Base-by-base conservation (phyloP, 116 monocot genomes). In the Papilionanthe hybrid region DNA sequence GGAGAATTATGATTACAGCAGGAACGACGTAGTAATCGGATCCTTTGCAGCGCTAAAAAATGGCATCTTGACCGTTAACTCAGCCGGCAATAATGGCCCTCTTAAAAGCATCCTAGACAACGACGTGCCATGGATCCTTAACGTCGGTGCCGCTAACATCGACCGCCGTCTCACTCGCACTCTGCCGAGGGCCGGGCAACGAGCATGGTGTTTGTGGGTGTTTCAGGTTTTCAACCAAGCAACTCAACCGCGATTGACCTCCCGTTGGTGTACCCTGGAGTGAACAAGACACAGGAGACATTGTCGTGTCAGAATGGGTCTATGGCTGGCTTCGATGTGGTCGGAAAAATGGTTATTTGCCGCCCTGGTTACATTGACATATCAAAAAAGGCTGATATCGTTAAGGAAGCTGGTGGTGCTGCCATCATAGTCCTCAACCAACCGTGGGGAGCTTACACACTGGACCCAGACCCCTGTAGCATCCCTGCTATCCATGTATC, bases 111-210 rank as follows among this genome's bases (percentile, higher is more conserved):
- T 77, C 1, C 67, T 71, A 23, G 18, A 19, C 12, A 82, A 82
- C 25, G 82, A 82, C 37, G 82, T 71, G 4, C 82, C 82, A 18
- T 82, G 82, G 82, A 66, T 82, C 49, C 77, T 77, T 0, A 37
- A 50, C 9, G 82, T 82, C 18, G 82, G 57, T 0, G 82, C 82
- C 1, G 77, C 77, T 42, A 71, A 50, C 5, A 53, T n/a, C 9
- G 82, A 72, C 18, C 66, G 82, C 6, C 28, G 47, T 9, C 41
- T 42, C 17, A 55, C 37, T 50, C n/a, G 48, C 77, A 9, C 0
- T 22, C 0, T n/a, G n/a, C 69, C 77, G 15, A 82, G 43, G n/a
- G 49, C 63, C 77, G 1, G 77, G 77, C 20, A 82, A 82, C 1
- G 77, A n/a, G 41, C 5, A 12, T 77, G 37, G 30, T 42, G 50